Evolutionary conservation across 306 rosid species (phyloP), one percentile per base, ranked within the genome.

Genomic region (Inga leiocalycina): DNA sequence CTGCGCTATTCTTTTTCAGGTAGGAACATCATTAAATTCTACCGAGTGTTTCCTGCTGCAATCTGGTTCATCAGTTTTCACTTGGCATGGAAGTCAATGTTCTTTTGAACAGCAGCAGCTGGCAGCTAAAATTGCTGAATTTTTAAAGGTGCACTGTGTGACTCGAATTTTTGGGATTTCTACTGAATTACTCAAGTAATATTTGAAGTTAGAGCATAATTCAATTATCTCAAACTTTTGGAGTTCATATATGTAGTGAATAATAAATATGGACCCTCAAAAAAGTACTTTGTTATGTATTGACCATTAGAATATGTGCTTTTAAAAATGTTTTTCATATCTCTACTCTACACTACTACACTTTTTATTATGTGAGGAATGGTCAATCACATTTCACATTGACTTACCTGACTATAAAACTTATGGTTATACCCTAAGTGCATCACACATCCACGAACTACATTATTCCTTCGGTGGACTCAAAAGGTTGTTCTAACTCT

Each of bases 81-180:
- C 89, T 57, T 97, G 99, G 99, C 97, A 92, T 80, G 99, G 98
- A 86, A 97, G 90, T 82, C 99, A 94, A 85, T 86, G 92, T 81
- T 86, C 97, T 44, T 75, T 86, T 80, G 99, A 97, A 81, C 99
- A 97, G 91, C 99, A 97, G 87, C 98, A 91, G 86, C 89, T 93
- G 74, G 97, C 92, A 41, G 93, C 97, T 76, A 97, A 89, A 87
- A 91, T 97, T 82, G 95, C 95, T 76, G 98, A 97, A 57, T 91
- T 97, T 90, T 81, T 97, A 84, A 92, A 89, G 98, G 99, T 97
- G 84, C 75, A 32, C 59, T 69, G 24, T 79, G 79, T 41, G 24
- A 41, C 32, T 45, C 39, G 7, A 37, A 14, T 11, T 62, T 77
- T 49, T 81, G 79, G 72, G 69, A 71, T 74, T 69, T 71, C 54